A percentile compares a stretch with the other conserved stretches of the same genome.
These are phyloP conservation scores for Colletotrichum orchidophilum DNA, from an alignment of 2,329 filamentous ascomycete genomes.

Conservation along the genomic window DNA sequence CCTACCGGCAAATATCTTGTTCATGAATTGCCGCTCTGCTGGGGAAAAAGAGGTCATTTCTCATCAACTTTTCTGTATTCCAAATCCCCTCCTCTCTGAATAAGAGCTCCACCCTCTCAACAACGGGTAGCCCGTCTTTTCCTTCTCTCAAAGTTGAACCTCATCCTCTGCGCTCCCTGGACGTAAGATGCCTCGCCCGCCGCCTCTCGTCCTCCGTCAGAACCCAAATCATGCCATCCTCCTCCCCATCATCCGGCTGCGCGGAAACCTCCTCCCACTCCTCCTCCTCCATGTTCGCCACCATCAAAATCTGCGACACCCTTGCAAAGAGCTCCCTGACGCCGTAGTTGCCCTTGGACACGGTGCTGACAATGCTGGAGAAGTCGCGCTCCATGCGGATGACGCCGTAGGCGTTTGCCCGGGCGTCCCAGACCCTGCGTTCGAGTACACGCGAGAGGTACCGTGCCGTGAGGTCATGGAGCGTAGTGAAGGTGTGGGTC, in stretches of 20 bases:
- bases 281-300: slow-evolving; percentile 94
- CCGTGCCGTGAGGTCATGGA: slow-evolving; percentile 77
- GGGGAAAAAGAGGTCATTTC: slow-evolving; percentile 16
- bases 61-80: slow-evolving; percentile 24
- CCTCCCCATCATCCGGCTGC: slow-evolving; percentile 50
- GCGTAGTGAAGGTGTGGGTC: slow-evolving; percentile 75
- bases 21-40: background rate
- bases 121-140: background rate
- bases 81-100: background rate
- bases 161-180: slow-evolving; percentile 24
- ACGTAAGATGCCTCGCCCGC: slow-evolving; percentile 72
- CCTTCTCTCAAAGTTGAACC: background rate
- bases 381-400: slow-evolving; percentile 88
- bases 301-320: slow-evolving; percentile 82
- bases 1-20: background rate
- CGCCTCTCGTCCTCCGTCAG: slow-evolving; percentile 78
- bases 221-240: slow-evolving; percentile 77
- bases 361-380: slow-evolving; percentile 74
- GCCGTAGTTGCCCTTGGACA: slow-evolving; percentile 77
- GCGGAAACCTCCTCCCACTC: slow-evolving; percentile 83
- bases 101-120: background rate
- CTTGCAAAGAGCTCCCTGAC: slow-evolving; percentile 81
- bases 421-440: slow-evolving; percentile 84
- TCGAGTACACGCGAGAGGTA: slow-evolving; percentile 84
- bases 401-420: slow-evolving; percentile 83